A percentile compares a stretch with the other conserved stretches of the same genome.
phyloP scores from a whole-genome alignment of 2,329 filamentous ascomycete genomes.

The Calonectria ilicicola region DNA sequence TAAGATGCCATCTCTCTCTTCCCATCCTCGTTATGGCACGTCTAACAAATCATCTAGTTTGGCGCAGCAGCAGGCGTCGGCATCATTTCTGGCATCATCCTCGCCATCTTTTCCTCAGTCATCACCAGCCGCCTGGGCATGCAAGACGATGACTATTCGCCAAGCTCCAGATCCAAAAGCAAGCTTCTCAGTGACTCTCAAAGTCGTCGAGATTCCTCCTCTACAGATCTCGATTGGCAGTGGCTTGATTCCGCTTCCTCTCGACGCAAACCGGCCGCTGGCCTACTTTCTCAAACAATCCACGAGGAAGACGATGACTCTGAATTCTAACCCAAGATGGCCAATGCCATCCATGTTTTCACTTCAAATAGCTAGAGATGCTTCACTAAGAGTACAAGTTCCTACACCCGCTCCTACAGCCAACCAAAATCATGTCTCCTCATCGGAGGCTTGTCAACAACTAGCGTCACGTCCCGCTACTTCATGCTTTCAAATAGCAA shows the following conservation, averaged over 20 bases:
- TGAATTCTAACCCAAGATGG: constrained; percentile 43
- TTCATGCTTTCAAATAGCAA: not conserved
- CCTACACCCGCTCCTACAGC: not conserved
- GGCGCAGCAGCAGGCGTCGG: constrained; percentile 77
- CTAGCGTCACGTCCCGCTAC: not conserved
- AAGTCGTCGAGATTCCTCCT: constrained; percentile 40
- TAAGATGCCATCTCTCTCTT: constrained; percentile 46
- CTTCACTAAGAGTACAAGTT: constrained; percentile 7
- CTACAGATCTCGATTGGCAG: constrained; percentile 54
- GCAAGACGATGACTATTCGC: constrained; percentile 41
- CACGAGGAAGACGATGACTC: constrained; percentile 78
- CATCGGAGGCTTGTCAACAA: not conserved
- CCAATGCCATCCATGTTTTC: not conserved
- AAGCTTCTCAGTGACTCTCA: constrained; percentile 25
- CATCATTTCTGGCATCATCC: constrained; percentile 68
- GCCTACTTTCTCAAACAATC: constrained; percentile 74
- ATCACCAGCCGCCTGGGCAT: constrained; percentile 65
- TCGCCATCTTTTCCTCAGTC: constrained; percentile 68
- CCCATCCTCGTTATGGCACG: not conserved
- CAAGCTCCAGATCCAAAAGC: constrained; percentile 25
- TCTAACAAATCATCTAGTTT: constrained; percentile 52
- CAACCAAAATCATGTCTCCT: not conserved
- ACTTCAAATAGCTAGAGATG: constrained; percentile 1
- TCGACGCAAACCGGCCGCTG: constrained; percentile 56
- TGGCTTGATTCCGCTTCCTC: constrained; percentile 51